These are phyloP conservation scores for Ananas comosus DNA, from an alignment of 176 grass and related monocot genomes.

Conservation along the genomic window DNA sequence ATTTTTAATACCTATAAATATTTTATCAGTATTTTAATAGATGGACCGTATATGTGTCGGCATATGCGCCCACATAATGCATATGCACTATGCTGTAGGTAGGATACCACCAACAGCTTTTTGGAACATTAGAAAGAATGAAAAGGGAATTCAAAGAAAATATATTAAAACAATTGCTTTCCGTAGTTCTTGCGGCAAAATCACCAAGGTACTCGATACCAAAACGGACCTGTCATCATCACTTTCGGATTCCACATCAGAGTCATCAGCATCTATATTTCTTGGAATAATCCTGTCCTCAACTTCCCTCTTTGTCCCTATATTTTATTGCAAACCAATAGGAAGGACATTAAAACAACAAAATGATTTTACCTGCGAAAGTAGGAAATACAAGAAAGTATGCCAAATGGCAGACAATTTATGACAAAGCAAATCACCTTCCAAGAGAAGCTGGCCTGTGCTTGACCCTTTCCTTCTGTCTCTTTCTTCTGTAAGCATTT, in stretches of 20 bases:
- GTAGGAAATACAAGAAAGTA: neutral
- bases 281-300: slow-evolving; percentile 88
- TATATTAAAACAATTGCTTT: neutral
- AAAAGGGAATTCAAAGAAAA: neutral
- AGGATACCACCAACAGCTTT: too few species aligned
- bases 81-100: too few species aligned
- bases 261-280: slow-evolving; percentile 86
- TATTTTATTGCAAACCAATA: slow-evolving; percentile 8
- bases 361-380: neutral
- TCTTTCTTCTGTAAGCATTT: slow-evolving; percentile 61
- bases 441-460: slow-evolving; percentile 55
- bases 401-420: neutral
- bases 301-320: slow-evolving; percentile 66
- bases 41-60: too few species aligned
- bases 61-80: too few species aligned
- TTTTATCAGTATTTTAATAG: too few species aligned
- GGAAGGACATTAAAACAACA: neutral
- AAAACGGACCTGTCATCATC: slow-evolving; percentile 55
- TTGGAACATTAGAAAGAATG: too few species aligned
- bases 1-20: too few species aligned
- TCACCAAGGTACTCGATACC: neutral
- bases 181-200: neutral
- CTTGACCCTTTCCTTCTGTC: slow-evolving; percentile 58
- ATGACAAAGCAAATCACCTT: slow-evolving; percentile 30
- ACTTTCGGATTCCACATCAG: slow-evolving; percentile 61